Conservation (phyloP, 2,329 filamentous ascomycete species). For the Xylaria sp. region DNA sequence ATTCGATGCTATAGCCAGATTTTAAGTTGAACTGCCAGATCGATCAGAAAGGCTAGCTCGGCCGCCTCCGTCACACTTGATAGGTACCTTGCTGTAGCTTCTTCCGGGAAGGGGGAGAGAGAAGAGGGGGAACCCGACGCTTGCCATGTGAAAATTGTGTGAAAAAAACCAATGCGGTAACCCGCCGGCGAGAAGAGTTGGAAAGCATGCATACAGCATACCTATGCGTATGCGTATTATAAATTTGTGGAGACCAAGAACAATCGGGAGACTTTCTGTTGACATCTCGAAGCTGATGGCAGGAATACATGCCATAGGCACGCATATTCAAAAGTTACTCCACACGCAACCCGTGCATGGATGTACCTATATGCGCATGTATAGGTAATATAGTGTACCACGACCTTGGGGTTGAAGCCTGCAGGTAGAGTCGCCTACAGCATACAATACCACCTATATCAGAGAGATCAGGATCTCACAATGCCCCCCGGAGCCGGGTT, state of each 20-base stretch:
- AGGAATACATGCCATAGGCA: background rate
- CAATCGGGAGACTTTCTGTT: background rate
- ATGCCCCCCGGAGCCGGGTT: constrained; percentile 11
- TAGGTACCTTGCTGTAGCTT: constrained; percentile 14
- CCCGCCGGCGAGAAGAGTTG: constrained; percentile 22
- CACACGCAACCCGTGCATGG: constrained; percentile 24
- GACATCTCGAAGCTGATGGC: background rate
- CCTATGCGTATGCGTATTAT: background rate
- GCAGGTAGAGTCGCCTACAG: background rate
- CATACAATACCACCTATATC: background rate
- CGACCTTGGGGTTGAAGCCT: constrained; percentile 13
- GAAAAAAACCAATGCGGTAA: constrained; percentile 37
- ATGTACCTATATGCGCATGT: background rate
- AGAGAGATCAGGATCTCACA: constrained; percentile 17
- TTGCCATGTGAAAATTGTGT: constrained; percentile 27
- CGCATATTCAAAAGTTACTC: constrained; percentile 24
- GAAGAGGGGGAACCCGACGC: constrained; percentile 31
- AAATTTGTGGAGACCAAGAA: constrained; percentile 7
- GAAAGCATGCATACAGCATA: constrained; percentile 12
- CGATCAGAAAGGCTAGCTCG: background rate
- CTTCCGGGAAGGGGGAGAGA: constrained; percentile 20
- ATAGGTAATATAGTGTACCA: constrained; percentile 7
- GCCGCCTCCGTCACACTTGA: constrained; percentile 17
- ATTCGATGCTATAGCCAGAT: background rate
- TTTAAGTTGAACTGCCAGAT: background rate